These are phyloP conservation scores for Vicia villosa DNA, from an alignment of 306 rosid genomes.

Conservation along the genomic window DNA sequence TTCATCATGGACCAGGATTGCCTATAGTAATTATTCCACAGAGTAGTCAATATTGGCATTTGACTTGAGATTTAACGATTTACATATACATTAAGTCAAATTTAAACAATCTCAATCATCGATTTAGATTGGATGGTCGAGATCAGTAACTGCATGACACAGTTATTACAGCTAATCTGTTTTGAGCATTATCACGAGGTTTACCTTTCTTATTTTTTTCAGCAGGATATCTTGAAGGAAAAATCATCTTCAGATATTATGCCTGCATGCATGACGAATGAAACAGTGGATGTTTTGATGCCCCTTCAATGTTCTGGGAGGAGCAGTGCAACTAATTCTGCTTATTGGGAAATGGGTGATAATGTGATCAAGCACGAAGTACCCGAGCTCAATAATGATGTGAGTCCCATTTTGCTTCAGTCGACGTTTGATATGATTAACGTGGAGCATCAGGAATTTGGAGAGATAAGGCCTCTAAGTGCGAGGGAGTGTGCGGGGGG, in stretches of 20 bases:
- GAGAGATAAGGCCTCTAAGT: conserved; percentile 45
- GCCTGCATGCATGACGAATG: conserved; percentile 49
- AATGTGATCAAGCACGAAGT: conserved; percentile 57
- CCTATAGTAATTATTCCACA: neutral
- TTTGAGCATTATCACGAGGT: conserved; percentile 24
- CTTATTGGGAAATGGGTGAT: conserved; percentile 52
- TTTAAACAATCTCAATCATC: neutral
- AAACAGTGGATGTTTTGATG: conserved; percentile 44
- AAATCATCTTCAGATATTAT: conserved; percentile 49
- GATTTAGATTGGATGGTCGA: neutral
- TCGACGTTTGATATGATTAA: conserved; percentile 50
- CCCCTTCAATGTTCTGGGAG: conserved; percentile 51
- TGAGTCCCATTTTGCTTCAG: conserved; percentile 49
- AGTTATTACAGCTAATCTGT: too few species aligned
- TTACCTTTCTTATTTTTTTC: conserved; percentile 33
- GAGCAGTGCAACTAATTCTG: conserved; percentile 47
- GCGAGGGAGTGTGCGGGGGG: conserved; percentile 45
- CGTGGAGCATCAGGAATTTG: conserved; percentile 49
- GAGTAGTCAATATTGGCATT: neutral
- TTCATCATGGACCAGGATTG: conserved; percentile 1
- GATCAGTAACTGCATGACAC: too few species aligned
- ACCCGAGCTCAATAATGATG: conserved; percentile 50
- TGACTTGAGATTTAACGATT: neutral
- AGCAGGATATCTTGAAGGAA: conserved; percentile 50
- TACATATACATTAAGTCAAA: too few species aligned